phyloP scores from a whole-genome alignment of 768 basidiomycete species.

The Neoboletus subvelutipes region DNA sequence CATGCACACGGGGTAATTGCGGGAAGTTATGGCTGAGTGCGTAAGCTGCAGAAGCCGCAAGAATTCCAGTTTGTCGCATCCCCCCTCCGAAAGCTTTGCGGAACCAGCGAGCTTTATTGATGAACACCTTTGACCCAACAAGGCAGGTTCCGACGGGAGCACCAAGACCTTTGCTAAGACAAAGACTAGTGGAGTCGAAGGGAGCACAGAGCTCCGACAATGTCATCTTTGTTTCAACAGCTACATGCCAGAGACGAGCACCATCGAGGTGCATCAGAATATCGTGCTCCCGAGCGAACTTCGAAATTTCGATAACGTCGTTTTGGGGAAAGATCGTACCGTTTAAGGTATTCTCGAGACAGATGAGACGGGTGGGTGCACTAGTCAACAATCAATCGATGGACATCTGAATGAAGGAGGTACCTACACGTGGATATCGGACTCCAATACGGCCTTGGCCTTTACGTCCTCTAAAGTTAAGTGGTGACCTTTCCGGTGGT shows the following conservation, averaged over 20 bases:
- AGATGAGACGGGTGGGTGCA: slow-evolving; percentile 82
- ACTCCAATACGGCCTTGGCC: slow-evolving; percentile 57
- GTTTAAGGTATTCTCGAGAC: slow-evolving; percentile 91
- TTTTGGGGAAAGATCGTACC: slow-evolving; percentile 91
- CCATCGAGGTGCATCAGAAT: slow-evolving; percentile 91
- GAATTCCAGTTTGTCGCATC: slow-evolving; percentile 88
- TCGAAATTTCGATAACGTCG: slow-evolving; percentile 80
- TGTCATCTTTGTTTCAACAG: slow-evolving; percentile 63
- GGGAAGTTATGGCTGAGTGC: slow-evolving; percentile 84
- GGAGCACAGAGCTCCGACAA: slow-evolving; percentile 80
- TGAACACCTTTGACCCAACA: slow-evolving; percentile 76
- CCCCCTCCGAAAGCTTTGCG: slow-evolving; percentile 94
- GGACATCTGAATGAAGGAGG: neutral
- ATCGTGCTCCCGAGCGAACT: slow-evolving; percentile 65
- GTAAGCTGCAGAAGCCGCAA: slow-evolving; percentile 83
- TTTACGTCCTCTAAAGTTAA: slow-evolving; percentile 76
- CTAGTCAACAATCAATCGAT: slow-evolving; percentile 35
- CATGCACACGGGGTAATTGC: slow-evolving; percentile 70
- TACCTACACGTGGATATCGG: slow-evolving; percentile 64
- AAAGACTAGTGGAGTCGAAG: slow-evolving; percentile 90
- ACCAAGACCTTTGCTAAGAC: slow-evolving; percentile 96
- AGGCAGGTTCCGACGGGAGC: slow-evolving; percentile 84
- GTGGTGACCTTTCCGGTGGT: slow-evolving; percentile 55
- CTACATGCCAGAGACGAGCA: slow-evolving; percentile 96
- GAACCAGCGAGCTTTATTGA: slow-evolving; percentile 79